Conservation (phyloP, 441 rosid genomes). For the Capsella rubella region DNA sequence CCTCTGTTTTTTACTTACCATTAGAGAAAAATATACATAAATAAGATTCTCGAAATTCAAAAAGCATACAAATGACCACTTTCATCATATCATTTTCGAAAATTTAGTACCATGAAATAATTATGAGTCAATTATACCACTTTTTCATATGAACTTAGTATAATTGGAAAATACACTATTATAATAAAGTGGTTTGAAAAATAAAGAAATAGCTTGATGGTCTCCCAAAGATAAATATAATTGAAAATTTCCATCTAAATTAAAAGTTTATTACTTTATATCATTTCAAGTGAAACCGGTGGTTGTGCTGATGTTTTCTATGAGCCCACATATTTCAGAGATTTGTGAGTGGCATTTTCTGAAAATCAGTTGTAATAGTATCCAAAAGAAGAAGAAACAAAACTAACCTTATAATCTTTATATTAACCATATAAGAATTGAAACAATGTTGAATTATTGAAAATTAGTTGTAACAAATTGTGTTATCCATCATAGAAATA, state of each 20-base stretch:
- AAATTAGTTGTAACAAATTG: not conserved
- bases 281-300: not conserved
- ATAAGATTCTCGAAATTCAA: not conserved
- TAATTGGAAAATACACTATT: not conserved
- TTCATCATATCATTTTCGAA: not conserved
- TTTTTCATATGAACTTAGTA: not conserved
- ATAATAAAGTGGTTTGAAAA: not conserved
- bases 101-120: not conserved
- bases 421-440: not conserved
- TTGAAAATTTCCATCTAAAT: not conserved
- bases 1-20: not conserved
- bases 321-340: not conserved
- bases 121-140: not conserved
- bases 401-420: not conserved
- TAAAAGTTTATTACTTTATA: not conserved
- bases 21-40: not conserved
- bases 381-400: not conserved
- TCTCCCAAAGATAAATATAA: not conserved
- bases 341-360: not conserved
- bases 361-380: constrained; percentile 3
- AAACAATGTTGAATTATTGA: not conserved
- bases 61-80: not conserved
- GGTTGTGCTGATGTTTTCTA: not conserved
- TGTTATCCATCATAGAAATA: too few species aligned
- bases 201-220: not conserved